Base-by-base conservation (phyloP, 352 stramenopile genomes). In the Achlya hypogyna region DNA sequence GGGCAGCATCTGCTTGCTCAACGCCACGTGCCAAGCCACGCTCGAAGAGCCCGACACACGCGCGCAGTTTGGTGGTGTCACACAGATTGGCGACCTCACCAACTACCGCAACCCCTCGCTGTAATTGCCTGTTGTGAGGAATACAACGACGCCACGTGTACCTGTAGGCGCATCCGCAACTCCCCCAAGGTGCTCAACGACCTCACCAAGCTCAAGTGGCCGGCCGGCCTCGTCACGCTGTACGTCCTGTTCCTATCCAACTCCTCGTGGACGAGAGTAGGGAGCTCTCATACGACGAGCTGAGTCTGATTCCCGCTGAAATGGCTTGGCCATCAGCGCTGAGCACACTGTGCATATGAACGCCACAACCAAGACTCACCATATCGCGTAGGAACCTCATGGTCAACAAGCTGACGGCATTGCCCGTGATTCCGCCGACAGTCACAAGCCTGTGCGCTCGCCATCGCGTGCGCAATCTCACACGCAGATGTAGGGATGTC, bases 391-490 rank as follows among this genome's bases (percentile, higher is more conserved):
- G 49, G 49, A 56, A 56, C 31, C n/a, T 56, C 12, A 56, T 56
- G 49, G 49, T 56, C 31, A 56, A 56, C 49, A 56, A 56, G 12
- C 8, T 56, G 49, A 56, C 49, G 25, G n/a, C 49, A 16, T 16
- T 56, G 25, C 49, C 49, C 2, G 25, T 16, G 12, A 38, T 56
- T 12, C 49, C 49, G 2, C 12, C 25, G 25, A 56, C 49, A 1
- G n/a, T 56, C 18, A 10, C 1, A 16, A 56, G 49, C 49, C 49
- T 56, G 49, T 56, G 25, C 31, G 25, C 18, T n/a, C 2, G 20
- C n/a, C 20, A 10, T 20, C 20, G 8, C 49, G 6, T 56, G 25
- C 8, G 2, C 20, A 16, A 35, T 3, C 1, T 56, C 16, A 20
- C 25, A 56, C n/a, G 12, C 1, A 9, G 6, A 3, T 45, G 49